Percentiles rank a stretch among this genome's conserved stretches.
Conservation (phyloP, 495 filamentous ascomycete genomes). For the Ramalina intermedia region DNA sequence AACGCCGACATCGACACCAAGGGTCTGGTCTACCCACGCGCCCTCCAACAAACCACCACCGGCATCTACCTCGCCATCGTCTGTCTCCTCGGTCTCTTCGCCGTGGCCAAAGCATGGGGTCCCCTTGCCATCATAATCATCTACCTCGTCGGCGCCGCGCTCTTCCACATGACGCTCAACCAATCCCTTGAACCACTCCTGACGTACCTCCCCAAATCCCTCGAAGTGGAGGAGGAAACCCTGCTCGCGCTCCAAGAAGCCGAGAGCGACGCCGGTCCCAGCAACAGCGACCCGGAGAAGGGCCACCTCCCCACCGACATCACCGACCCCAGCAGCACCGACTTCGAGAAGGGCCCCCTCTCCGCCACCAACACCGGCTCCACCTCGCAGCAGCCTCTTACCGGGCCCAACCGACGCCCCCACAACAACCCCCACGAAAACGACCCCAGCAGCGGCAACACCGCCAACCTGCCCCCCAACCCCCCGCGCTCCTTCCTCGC, state of each 20-base stretch:
- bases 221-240: conserved; percentile 49
- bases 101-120: conserved; percentile 48
- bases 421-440: conserved; percentile 17
- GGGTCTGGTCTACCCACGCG: conserved; percentile 72
- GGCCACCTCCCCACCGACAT: conserved; percentile 16
- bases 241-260: conserved; percentile 36
- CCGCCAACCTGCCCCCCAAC: too few relatives aligned
- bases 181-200: conserved; percentile 64
- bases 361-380: conserved; percentile 2
- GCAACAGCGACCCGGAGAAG: conserved; percentile 18
- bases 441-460: not conserved
- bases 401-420: not conserved
- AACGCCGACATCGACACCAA: conserved; percentile 80
- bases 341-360: not conserved
- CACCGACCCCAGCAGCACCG: not conserved
- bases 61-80: conserved; percentile 76
- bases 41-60: conserved; percentile 80
- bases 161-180: conserved; percentile 77
- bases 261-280: conserved; percentile 17
- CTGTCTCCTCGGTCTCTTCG: conserved; percentile 86
- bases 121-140: conserved; percentile 74
- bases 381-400: not conserved
- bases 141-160: conserved; percentile 61
- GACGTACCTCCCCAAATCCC: conserved; percentile 60
- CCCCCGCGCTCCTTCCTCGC: not conserved